Evolutionary conservation across 306 rosid species (phyloP), one percentile per base, ranked within the genome.

Genomic region (Fragaria ananassa): DNA sequence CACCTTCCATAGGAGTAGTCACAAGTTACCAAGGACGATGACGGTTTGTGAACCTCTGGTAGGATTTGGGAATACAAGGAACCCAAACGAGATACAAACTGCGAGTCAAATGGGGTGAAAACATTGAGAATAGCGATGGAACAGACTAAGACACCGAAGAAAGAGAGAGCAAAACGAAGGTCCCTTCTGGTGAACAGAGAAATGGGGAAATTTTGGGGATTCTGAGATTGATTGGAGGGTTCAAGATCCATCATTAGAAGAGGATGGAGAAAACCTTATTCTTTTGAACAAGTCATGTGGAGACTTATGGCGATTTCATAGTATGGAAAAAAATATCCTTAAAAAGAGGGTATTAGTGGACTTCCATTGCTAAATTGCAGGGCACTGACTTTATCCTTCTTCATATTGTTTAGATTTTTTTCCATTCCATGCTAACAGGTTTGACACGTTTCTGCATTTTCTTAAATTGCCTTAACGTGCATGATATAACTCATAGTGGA

Each of bases 1-100:
- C 99, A 96, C 17, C 77, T 84, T 1, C 98, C 99, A 19, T 62
- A 73, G 14, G 97, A 91, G 75, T 82, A 88, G 82, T 91, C 97
- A 53, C 93, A 89, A 11, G 17, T 46, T 74, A 27, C 80, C 0
- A 0, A 7, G 10, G 67, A 74, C 6, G 85, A 12, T 9, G 68
- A 21, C 23, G 75, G n/a, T 1, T 66, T 83, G 2, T 77, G 50
- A 31, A 70, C 14, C 0, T 21, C 77, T n/a, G 80, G 74, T 54
- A 51, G 44, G 42, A 71, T 25, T 67, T 46, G 67, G 18, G 91
- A 81, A 41, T 67, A 67, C 0, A 79, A 72, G 39, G 88, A 82
- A 66, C 83, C 84, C 27, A 84, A 68, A 12, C 85, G 81, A 72
- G 71, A 79, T 10, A 83, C 74, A n/a, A 79, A 76, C 5, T 53